A percentile compares a stretch with the other conserved stretches of the same genome.
phyloP scores from a whole-genome alignment of 2,329 filamentous ascomycete genomes.

The Ophiobolus disseminans region DNA sequence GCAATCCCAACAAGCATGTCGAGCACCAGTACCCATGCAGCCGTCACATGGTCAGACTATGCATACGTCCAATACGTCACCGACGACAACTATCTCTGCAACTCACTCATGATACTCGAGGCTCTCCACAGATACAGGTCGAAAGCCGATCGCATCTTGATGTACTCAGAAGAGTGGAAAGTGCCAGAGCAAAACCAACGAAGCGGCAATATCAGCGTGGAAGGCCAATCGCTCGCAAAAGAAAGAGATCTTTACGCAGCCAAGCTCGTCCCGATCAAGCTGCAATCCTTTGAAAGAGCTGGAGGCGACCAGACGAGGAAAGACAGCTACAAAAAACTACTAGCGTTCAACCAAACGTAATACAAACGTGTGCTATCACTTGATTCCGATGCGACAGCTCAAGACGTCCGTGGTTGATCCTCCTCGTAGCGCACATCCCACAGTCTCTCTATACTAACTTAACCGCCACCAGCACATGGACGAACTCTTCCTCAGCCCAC shows the following conservation, averaged over 20 bases:
- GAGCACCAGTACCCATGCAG: too few species aligned
- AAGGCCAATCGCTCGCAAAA: constrained; percentile 51
- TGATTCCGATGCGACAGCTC: constrained; percentile 67
- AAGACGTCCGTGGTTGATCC: constrained; percentile 37
- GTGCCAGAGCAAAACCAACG: constrained; percentile 1
- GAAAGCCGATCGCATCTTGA: constrained; percentile 19
- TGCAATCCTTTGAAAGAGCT: constrained; percentile 29
- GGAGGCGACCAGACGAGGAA: constrained; percentile 60
- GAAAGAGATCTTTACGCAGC: constrained; percentile 55
- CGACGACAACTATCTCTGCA: constrained; percentile 40
- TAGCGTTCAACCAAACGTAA: constrained; percentile 69
- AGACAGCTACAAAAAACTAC: constrained; percentile 68
- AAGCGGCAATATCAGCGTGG: not conserved
- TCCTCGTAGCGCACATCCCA: too few species aligned
- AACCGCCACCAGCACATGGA: constrained; percentile 61
- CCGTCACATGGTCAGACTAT: not conserved
- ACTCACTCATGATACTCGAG: constrained; percentile 50
- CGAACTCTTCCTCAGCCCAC: constrained; percentile 70
- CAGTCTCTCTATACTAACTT: not conserved
- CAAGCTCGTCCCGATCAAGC: constrained; percentile 52
- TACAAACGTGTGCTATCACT: constrained; percentile 62
- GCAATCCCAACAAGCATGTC: too few species aligned
- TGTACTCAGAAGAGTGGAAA: constrained; percentile 24
- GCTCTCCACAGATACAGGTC: constrained; percentile 39
- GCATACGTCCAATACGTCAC: constrained; percentile 33